A percentile compares a stretch with the other conserved stretches of the same genome.
These are phyloP conservation scores for Zygotorulaspora florentina DNA, from an alignment of 805 yeast genomes.

Conservation along the genomic window DNA sequence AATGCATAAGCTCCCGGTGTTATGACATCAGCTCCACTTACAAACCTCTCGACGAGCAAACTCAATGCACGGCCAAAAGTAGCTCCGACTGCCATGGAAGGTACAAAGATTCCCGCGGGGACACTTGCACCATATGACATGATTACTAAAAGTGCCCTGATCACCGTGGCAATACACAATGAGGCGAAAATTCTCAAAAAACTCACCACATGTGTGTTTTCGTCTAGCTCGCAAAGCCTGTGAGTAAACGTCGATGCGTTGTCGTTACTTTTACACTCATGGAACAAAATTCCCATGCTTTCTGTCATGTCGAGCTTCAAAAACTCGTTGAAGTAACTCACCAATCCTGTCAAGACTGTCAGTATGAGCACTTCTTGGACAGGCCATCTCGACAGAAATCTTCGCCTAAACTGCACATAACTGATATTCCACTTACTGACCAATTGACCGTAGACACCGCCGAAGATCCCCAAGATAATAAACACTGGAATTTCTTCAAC, in stretches of 20 bases:
- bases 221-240: constrained; percentile 38
- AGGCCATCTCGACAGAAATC: constrained; percentile 44
- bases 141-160: constrained; percentile 68
- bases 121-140: constrained; percentile 89
- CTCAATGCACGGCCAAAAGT: constrained; percentile 89
- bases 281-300: constrained; percentile 84
- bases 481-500: constrained; percentile 79
- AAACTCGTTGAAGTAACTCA: constrained; percentile 82
- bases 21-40: constrained; percentile 52
- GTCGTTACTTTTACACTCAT: constrained; percentile 58
- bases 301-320: constrained; percentile 90
- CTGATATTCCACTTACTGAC: constrained; percentile 71
- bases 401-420: constrained; percentile 73
- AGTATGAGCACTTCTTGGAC: constrained; percentile 67
- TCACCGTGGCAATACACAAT: constrained; percentile 62
- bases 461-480: constrained; percentile 76
- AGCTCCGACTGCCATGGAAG: constrained; percentile 96
- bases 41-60: constrained; percentile 51
- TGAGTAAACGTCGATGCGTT: constrained; percentile 38
- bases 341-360: constrained; percentile 63
- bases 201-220: constrained; percentile 25
- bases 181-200: constrained; percentile 43
- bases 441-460: constrained; percentile 83
- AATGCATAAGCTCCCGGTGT: constrained; percentile 95
- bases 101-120: constrained; percentile 97